Percentiles rank a stretch among this genome's conserved stretches.
Evolutionary conservation across 2,329 filamentous ascomycete genomes (phyloP).

Genomic region (Talaromyces sp.): DNA sequence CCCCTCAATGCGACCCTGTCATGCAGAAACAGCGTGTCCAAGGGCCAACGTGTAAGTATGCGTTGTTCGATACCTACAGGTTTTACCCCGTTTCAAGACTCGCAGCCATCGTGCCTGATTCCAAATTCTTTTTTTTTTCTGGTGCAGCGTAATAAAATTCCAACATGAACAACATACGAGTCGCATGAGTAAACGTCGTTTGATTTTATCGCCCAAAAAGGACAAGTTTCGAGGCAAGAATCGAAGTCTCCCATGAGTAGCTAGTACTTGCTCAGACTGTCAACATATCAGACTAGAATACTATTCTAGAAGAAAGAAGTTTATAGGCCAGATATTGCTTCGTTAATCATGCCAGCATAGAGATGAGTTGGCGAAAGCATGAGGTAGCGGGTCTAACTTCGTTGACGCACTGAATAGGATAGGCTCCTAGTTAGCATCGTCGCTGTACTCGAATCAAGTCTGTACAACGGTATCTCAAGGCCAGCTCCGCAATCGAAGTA

Average conservation of each 20-base stretch:
- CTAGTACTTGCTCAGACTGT: neutral
- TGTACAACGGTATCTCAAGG: neutral
- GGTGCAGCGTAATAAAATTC: neutral
- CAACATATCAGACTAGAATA: neutral
- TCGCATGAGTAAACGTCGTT: neutral
- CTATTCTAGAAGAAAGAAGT: neutral
- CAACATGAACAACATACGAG: neutral
- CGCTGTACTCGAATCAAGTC: neutral
- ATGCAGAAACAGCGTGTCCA: conserved; percentile 8
- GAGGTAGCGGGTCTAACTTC: conserved; percentile 16
- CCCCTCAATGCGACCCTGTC: conserved; percentile 4
- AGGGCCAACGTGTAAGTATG: conserved; percentile 1
- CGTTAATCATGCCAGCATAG: conserved; percentile 13
- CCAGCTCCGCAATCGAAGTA: neutral
- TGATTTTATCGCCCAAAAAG: neutral
- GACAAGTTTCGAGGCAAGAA: neutral
- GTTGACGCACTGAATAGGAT: neutral
- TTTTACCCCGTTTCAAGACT: neutral
- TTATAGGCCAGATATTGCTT: conserved; percentile 5
- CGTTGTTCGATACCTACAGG: neutral
- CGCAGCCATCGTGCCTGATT: neutral
- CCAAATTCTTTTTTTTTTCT: neutral
- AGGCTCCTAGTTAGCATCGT: neutral
- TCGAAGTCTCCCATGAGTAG: neutral
- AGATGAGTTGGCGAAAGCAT: conserved; percentile 16